These are phyloP conservation scores for Oryza rufipogon DNA, from an alignment of 176 grass and related monocot genomes.

Conservation along the genomic window DNA sequence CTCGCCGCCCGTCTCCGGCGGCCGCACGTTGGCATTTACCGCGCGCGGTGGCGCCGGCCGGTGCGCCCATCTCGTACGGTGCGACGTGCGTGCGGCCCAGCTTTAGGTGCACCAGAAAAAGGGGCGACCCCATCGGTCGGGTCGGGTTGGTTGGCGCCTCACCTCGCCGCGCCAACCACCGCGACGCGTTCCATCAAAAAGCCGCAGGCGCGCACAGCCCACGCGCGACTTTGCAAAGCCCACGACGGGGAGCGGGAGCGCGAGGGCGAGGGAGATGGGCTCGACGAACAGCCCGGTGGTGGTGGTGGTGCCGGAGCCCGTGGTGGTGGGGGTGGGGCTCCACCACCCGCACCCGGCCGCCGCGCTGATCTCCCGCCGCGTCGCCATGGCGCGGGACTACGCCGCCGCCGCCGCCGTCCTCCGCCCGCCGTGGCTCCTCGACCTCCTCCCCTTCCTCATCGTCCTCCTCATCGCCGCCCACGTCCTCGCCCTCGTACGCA, in stretches of 20 bases:
- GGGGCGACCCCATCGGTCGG: too few relatives aligned
- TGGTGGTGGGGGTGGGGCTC: not conserved
- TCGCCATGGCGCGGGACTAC: conserved; percentile 55
- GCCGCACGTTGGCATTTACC: too few relatives aligned
- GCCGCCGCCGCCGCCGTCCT: conserved; percentile 3
- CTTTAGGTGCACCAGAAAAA: too few relatives aligned
- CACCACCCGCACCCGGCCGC: conserved; percentile 33
- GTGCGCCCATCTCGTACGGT: too few relatives aligned
- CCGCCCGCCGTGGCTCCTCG: conserved; percentile 71
- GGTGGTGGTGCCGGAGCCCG: conserved; percentile 43
- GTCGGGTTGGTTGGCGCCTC: too few relatives aligned
- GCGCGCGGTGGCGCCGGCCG: too few relatives aligned
- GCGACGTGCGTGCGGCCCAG: too few relatives aligned
- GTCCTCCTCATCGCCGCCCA: conserved; percentile 94
- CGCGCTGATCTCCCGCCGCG: conserved; percentile 41
- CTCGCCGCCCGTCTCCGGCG: too few relatives aligned
- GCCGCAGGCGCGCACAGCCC: too few relatives aligned
- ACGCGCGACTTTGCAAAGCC: not conserved
- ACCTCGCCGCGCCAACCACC: too few relatives aligned
- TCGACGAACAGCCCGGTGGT: conserved; percentile 43
- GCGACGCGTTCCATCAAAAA: not conserved
- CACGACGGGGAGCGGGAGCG: not conserved
- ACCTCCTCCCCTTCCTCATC: conserved; percentile 72
- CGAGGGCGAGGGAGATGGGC: conserved; percentile 34
- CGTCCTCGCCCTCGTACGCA: conserved; percentile 78